A percentile compares a stretch with the other conserved stretches of the same genome.
Conservation (phyloP, 2,329 filamentous ascomycete species). For the Claviceps spartinae region DNA sequence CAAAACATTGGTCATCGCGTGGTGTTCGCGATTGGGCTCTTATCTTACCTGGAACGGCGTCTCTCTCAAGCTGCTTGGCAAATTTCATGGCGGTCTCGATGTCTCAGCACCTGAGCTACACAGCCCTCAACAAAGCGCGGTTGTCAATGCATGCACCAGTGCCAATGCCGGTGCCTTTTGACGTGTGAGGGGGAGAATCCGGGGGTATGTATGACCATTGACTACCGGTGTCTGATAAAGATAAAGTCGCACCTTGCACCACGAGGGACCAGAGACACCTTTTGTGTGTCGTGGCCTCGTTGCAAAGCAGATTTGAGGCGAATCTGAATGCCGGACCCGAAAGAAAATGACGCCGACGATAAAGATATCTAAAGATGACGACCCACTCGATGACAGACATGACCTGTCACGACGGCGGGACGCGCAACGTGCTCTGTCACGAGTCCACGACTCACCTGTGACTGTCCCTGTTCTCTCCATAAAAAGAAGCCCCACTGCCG, state of each 20-base stretch:
- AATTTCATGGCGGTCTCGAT: constrained; percentile 9
- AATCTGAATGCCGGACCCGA: background rate
- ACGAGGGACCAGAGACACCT: background rate
- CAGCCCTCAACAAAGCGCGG: constrained; percentile 3
- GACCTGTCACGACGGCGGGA: too few species aligned
- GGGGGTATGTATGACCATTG: too few species aligned
- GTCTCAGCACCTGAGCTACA: constrained; percentile 4
- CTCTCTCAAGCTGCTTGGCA: constrained; percentile 10
- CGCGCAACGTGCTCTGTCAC: too few species aligned
- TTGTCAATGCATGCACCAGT: background rate
- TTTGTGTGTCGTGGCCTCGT: background rate
- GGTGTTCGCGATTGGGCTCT: too few species aligned
- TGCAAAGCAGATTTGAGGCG: background rate
- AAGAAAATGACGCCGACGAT: background rate
- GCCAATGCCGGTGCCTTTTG: background rate
- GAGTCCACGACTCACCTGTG: too few species aligned
- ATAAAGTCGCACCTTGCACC: background rate
- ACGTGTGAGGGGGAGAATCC: background rate
- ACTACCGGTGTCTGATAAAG: background rate
- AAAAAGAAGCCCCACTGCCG: too few species aligned
- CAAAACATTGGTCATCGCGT: background rate
- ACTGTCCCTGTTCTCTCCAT: too few species aligned
- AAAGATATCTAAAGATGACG: background rate
- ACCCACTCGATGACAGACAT: background rate
- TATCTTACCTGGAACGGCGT: constrained; percentile 56